Conservation (phyloP, 768 basidiomycete genomes). For the Pholiota microspora region DNA sequence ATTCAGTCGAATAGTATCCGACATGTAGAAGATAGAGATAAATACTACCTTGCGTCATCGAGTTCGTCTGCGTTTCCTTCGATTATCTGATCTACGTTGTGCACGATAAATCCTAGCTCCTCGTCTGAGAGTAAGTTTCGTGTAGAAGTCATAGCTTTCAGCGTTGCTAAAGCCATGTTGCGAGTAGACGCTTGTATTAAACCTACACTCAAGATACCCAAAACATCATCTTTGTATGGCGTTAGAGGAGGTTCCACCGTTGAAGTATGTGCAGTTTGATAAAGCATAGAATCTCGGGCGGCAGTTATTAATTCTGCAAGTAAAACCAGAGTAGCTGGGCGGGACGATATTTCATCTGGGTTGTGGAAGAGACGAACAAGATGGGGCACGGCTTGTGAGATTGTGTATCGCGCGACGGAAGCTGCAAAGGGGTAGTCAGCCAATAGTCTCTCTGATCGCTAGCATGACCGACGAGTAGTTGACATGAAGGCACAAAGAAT, state of each 20-base stretch:
- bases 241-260: conserved; percentile 38
- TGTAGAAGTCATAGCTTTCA: conserved; percentile 67
- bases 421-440: conserved; percentile 38
- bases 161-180: conserved; percentile 59
- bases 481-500: conserved; percentile 74
- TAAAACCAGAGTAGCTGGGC: conserved; percentile 63
- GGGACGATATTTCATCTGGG: conserved; percentile 65
- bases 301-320: conserved; percentile 66
- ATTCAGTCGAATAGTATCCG: neutral
- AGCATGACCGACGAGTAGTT: conserved; percentile 64
- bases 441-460: neutral
- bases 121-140: conserved; percentile 59
- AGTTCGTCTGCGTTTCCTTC: conserved; percentile 47
- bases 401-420: conserved; percentile 62
- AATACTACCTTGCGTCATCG: conserved; percentile 52
- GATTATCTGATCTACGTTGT: conserved; percentile 70
- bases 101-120: conserved; percentile 79
- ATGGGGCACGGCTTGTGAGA: conserved; percentile 70
- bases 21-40: neutral
- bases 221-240: conserved; percentile 73
- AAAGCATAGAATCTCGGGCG: conserved; percentile 37
- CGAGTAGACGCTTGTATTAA: conserved; percentile 50
- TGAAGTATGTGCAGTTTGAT: conserved; percentile 8
- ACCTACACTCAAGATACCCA: conserved; percentile 62
- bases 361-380: conserved; percentile 74